phyloP scores from a whole-genome alignment of 345 rosid species.

The Populus pruinosa region DNA sequence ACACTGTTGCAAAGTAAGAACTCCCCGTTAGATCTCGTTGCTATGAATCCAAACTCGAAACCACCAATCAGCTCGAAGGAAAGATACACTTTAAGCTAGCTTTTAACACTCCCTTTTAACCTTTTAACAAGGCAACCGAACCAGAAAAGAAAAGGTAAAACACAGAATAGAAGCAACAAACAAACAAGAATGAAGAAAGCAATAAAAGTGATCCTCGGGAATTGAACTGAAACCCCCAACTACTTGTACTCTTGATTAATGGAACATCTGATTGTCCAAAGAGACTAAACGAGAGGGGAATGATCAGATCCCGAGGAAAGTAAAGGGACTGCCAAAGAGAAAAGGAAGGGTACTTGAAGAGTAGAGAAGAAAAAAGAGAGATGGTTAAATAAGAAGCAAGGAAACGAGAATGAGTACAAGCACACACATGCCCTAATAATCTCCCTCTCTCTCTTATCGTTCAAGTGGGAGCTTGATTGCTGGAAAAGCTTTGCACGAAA shows the following conservation, averaged over 20 bases:
- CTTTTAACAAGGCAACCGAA: constrained; percentile 22
- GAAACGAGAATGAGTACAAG: constrained; percentile 20
- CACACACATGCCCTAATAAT: constrained; percentile 61
- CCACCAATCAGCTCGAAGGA: constrained; percentile 4
- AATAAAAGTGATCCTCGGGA: constrained; percentile 53
- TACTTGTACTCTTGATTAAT: background rate
- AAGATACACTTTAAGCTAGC: constrained; percentile 4
- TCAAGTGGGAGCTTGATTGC: constrained; percentile 60
- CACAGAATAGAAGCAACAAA: constrained; percentile 21
- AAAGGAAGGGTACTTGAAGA: constrained; percentile 17
- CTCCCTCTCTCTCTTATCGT: constrained; percentile 24
- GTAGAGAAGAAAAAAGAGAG: constrained; percentile 45
- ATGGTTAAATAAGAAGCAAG: constrained; percentile 51
- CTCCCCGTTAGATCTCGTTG: constrained; percentile 30
- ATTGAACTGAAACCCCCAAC: constrained; percentile 37
- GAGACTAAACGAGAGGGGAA: constrained; percentile 15
- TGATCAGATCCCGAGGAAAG: constrained; percentile 72
- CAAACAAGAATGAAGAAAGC: constrained; percentile 14
- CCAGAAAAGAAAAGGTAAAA: constrained; percentile 27
- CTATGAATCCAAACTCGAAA: constrained; percentile 5
- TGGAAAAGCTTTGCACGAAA: constrained; percentile 59
- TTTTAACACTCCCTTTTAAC: constrained; percentile 9
- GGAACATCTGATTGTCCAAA: constrained; percentile 5
- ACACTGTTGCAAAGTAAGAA: constrained; percentile 8
- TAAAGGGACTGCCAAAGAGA: constrained; percentile 6